Evolutionary conservation across 345 rosid genomes (phyloP).

Genomic region (Lepidium africanum): DNA sequence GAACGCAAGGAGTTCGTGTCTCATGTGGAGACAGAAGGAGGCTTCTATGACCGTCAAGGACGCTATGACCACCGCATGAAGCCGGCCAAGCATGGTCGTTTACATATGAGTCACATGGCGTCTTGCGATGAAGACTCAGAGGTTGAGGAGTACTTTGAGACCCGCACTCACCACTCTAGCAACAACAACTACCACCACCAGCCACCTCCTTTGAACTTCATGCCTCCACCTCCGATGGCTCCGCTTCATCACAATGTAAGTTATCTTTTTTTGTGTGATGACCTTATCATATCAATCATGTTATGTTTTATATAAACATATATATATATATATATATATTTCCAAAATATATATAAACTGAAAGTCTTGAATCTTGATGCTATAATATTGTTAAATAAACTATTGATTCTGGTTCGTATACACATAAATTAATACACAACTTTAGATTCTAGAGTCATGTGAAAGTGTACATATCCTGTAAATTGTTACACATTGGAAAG

Average conservation of each 20-base stretch:
- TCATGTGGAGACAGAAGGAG: conserved; percentile 11
- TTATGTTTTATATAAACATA: background rate
- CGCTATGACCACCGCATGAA: conserved; percentile 3
- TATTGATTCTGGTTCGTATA: background rate
- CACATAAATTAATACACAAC: too few species aligned
- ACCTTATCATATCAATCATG: background rate
- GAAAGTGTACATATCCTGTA: too few species aligned
- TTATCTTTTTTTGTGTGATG: background rate
- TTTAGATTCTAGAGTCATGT: too few species aligned
- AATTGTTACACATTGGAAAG: too few species aligned
- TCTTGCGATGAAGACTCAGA: conserved; percentile 16
- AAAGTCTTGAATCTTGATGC: background rate
- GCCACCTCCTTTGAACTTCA: conserved; percentile 10
- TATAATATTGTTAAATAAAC: background rate
- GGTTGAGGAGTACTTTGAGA: conserved; percentile 6
- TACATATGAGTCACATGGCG: conserved; percentile 22
- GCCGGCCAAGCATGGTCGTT: conserved; percentile 20
- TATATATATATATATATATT: background rate
- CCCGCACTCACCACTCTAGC: background rate
- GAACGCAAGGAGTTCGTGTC: conserved; percentile 16
- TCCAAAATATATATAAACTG: background rate
- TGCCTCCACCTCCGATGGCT: conserved; percentile 5
- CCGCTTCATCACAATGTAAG: conserved; percentile 15
- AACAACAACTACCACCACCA: conserved; percentile 2
- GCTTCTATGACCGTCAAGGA: conserved; percentile 8